Evolutionary conservation across 2,329 filamentous ascomycete species (phyloP), one percentile per base, ranked within the genome.

Genomic region (Aspergillus floridensis): DNA sequence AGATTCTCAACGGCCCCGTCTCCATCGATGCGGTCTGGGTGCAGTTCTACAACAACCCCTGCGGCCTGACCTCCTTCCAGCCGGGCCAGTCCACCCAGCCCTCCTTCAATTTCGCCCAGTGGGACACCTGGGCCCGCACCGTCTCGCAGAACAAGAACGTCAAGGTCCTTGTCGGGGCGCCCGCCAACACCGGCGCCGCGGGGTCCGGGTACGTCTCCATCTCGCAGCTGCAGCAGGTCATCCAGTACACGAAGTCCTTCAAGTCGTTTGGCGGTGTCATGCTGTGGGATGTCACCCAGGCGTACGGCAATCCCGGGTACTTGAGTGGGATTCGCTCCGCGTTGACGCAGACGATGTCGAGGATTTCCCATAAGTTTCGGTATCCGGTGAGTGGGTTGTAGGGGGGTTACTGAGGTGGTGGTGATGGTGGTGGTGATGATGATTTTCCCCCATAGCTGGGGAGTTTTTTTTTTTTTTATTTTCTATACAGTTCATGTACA

Each of bases 11-110:
- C 59, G 81, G 79, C 0, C 73, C 76, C 1, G 82, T 88, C 7
- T 66, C 73, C 14, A 83, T 88, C 60, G 86, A 88, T 69, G 85
- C 84, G 26, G 72, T 88, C 62, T 84, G 82, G 72, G 80, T 88
- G 31, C 86, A 89, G 72, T 88, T 88, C 74, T 88, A 88, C 74
- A 88, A 88, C 79, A 89, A 88, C 78, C 84, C 77, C 70, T 90
- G 88, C 71, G 86, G 86, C 16, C 74, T 85, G 1, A 72, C 79
- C 61, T 80, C 79, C 29, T 90, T 81, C 74, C 66, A 75, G 1
- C 56, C 75, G 0, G 81, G 81, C 4, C 60, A 76, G 0, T 57
- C 65, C 12, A 75, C 71, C 0, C 83, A 84, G 68, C 78, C 75
- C 56, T 82, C 81, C 64, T 89, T 84, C 76, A 87, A 89, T 76